Evolutionary conservation across 192 early-diverging fungal species (phyloP).

Genomic region (Coemansia sp.): DNA sequence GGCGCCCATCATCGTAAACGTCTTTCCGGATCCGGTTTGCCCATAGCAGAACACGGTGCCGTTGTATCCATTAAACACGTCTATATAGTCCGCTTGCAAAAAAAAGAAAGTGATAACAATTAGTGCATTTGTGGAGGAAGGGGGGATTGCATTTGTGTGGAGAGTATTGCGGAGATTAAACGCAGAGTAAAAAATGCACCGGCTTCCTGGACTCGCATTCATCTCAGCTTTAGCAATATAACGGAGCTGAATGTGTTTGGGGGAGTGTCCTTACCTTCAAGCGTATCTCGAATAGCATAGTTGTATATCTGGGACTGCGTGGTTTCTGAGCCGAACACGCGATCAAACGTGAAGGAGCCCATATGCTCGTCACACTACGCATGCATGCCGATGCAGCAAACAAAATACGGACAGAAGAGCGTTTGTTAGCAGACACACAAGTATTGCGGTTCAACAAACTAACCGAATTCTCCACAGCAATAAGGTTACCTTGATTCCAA

Average conservation of each 20-base stretch:
- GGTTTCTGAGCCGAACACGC: slow-evolving; percentile 81
- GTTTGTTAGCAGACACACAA: slow-evolving; percentile 1
- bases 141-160: not conserved
- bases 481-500: slow-evolving; percentile 37
- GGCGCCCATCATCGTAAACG: slow-evolving; percentile 95
- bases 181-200: not conserved
- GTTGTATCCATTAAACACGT: slow-evolving; percentile 96
- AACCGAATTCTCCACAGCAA: not conserved
- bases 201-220: not conserved
- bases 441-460: not conserved
- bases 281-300: slow-evolving; percentile 86
- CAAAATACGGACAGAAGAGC: slow-evolving; percentile 22
- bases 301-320: slow-evolving; percentile 86
- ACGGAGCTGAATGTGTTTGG: not conserved
- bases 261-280: slow-evolving; percentile 71
- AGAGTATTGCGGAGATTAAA: not conserved
- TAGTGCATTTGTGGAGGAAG: not conserved
- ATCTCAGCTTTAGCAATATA: not conserved
- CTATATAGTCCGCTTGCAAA: slow-evolving; percentile 42
- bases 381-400: slow-evolving; percentile 24
- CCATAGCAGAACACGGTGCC: slow-evolving; percentile 99
- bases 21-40: slow-evolving; percentile 98
- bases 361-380: slow-evolving; percentile 59
- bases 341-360: slow-evolving; percentile 87
- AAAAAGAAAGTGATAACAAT: not conserved